Evolutionary conservation across 108 stramenopile species (phyloP).

Genomic region (Cylindrotheca fusiformis): DNA sequence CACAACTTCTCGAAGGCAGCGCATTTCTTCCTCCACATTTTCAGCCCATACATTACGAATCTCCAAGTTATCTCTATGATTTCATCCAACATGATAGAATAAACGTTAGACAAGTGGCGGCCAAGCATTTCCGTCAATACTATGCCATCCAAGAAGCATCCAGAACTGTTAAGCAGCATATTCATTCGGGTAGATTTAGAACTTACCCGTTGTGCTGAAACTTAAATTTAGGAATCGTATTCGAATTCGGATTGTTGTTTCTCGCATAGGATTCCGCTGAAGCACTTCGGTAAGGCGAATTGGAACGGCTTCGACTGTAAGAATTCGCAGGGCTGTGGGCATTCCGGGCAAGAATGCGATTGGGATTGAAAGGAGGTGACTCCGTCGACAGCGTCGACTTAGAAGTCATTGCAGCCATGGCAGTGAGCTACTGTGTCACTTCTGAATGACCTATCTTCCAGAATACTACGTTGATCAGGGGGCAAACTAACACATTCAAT

Average conservation of each 20-base stretch:
- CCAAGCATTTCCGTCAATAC: too few species aligned
- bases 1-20: slow-evolving; percentile 86
- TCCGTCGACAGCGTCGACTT: slow-evolving; percentile 44
- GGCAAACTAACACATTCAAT: too few species aligned
- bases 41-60: slow-evolving; percentile 94
- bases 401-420: slow-evolving; percentile 19
- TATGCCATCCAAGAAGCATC: too few species aligned
- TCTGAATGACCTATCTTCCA: too few species aligned
- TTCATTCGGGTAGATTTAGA: too few species aligned
- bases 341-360: slow-evolving; percentile 21
- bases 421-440: too few species aligned
- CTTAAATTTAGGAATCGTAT: slow-evolving; percentile 44
- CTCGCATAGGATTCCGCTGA: slow-evolving; percentile 7
- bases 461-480: too few species aligned
- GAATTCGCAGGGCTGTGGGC: slow-evolving; percentile 8
- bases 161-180: too few species aligned
- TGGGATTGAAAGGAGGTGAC: slow-evolving; percentile 62
- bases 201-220: slow-evolving; percentile 54
- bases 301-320: slow-evolving; percentile 7
- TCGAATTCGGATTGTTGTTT: slow-evolving; percentile 26
- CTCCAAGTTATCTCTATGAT: slow-evolving; percentile 78
- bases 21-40: slow-evolving; percentile 94
- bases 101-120: too few species aligned
- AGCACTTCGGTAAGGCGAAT: slow-evolving; percentile 3
- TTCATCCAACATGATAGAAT: too few species aligned